Conservation (phyloP, 345 rosid species). For the Brassica nigra region DNA sequence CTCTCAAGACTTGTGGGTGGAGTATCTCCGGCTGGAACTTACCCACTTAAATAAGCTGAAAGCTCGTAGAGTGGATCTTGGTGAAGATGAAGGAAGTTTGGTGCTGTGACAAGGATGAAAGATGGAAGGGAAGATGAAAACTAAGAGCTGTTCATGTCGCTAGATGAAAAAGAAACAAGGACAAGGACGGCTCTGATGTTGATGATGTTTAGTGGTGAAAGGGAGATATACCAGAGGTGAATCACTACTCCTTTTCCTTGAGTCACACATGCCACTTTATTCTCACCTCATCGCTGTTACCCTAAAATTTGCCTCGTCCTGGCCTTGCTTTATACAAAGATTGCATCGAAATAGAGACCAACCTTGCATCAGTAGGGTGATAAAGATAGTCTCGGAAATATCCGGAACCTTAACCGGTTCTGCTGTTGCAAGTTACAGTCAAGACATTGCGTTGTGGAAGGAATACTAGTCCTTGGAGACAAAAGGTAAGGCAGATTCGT, state of each 20-base stretch:
- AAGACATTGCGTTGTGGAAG: slow-evolving; percentile 66
- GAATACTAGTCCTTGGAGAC: slow-evolving; percentile 67
- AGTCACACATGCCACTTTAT: background rate
- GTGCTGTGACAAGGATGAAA: too few species aligned
- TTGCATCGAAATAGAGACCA: slow-evolving; percentile 80
- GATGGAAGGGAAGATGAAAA: too few species aligned
- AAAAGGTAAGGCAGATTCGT: slow-evolving; percentile 52
- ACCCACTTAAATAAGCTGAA: too few species aligned
- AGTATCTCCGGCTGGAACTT: too few species aligned
- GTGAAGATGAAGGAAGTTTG: too few species aligned
- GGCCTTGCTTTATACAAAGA: slow-evolving; percentile 58
- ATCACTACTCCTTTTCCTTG: slow-evolving; percentile 6
- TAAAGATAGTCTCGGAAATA: too few species aligned
- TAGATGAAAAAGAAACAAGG: too few species aligned
- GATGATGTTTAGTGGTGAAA: slow-evolving; percentile 39
- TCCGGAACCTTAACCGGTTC: slow-evolving; percentile 63
- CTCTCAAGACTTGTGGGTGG: too few species aligned
- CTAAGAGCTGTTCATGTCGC: too few species aligned
- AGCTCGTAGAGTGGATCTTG: too few species aligned
- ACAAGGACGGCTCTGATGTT: too few species aligned
- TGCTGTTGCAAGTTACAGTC: slow-evolving; percentile 66
- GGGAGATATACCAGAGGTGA: slow-evolving; percentile 70
- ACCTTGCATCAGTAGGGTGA: slow-evolving; percentile 52
- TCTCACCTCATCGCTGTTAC: background rate
- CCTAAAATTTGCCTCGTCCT: slow-evolving; percentile 56